Evolutionary conservation across 371 early-diverging fungal species (phyloP), one percentile per base, ranked within the genome.

Genomic region (Lichtheimia hyalospora): DNA sequence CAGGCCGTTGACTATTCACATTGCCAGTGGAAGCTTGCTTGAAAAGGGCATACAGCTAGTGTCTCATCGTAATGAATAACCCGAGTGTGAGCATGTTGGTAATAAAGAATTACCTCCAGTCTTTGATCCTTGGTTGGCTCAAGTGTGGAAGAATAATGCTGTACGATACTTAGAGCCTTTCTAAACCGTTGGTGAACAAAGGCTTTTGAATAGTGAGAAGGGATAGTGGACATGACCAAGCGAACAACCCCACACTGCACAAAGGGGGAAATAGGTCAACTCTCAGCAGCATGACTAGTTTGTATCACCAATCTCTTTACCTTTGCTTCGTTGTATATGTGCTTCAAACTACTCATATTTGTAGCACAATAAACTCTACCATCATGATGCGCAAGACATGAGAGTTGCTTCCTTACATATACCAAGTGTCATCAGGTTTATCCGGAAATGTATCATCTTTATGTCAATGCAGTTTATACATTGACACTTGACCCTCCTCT

Each of bases 111-210:
- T 64, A 75, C 79, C 58, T 75, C 70, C 58, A 79, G 57, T 46
- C 73, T 73, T 60, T 79, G 73, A 39, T 75, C 79, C 64, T 73
- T 79, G 16, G 75, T 71, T 1, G 79, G 79, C 57, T 79, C 75
- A 24, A 79, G 73, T 14, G 75, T 73, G 27, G 69, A 58, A 21
- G 79, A 74, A n/a, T 75, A 62, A 54, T 73, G 67, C 42, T 79
- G 74, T 43, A 75, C 79, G 58, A 73, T 79, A 23, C 66, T 65
- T 18, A 79, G 60, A 3, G 74, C 76, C 52, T 72, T 74, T 24
- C 69, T 69, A 58, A 68, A 79, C 23, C 71, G 58, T 50, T 76
- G 71, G 34, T 69, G 58, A 7, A 73, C 64, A 42, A 72, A 69
- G 48, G 62, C 57, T 34, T 75, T 69, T 28, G 75, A 63, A 25